Conservation (phyloP, 2,329 filamentous ascomycete species). For the Fusarium virguliforme region DNA sequence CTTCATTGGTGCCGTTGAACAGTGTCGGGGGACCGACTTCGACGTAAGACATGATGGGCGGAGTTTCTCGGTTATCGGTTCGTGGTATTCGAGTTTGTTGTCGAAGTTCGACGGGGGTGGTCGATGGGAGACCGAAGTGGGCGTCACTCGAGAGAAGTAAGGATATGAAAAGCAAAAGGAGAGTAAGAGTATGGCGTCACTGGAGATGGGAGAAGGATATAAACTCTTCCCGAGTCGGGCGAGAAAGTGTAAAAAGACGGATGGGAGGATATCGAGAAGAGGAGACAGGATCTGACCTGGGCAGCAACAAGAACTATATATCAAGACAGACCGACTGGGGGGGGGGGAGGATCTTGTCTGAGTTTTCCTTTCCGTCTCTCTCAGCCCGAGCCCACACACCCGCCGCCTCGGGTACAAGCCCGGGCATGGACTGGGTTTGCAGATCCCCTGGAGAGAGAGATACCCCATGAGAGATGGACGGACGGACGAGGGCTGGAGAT, state of each 20-base stretch:
- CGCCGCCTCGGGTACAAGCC: conserved; percentile 1
- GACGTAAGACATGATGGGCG: conserved; percentile 70
- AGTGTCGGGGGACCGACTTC: conserved; percentile 71
- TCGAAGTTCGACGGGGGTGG: conserved; percentile 10
- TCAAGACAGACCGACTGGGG: no score
- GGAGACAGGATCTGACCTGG: no score
- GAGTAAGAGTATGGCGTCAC: neutral
- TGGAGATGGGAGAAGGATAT: neutral
- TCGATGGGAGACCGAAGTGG: conserved; percentile 5
- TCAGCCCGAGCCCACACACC: conserved; percentile 12
- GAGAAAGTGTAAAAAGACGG: conserved; percentile 2
- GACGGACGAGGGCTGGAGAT: conserved; percentile 30
- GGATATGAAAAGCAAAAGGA: neutral
- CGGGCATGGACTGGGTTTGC: conserved; percentile 19
- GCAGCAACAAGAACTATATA: conserved; percentile 35
- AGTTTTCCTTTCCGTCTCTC: conserved; percentile 2
- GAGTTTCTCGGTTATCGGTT: conserved; percentile 22
- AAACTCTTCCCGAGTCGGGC: conserved; percentile 9
- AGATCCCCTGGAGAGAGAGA: conserved; percentile 22
- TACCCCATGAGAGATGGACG: conserved; percentile 24
- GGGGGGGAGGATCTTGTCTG: neutral
- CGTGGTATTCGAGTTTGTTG: conserved; percentile 22
- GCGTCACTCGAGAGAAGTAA: neutral
- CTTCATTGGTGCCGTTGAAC: conserved; percentile 76
- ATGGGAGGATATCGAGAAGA: conserved; percentile 7